phyloP scores from a whole-genome alignment of 768 basidiomycete species.

The Aureoboletus auriporus region DNA sequence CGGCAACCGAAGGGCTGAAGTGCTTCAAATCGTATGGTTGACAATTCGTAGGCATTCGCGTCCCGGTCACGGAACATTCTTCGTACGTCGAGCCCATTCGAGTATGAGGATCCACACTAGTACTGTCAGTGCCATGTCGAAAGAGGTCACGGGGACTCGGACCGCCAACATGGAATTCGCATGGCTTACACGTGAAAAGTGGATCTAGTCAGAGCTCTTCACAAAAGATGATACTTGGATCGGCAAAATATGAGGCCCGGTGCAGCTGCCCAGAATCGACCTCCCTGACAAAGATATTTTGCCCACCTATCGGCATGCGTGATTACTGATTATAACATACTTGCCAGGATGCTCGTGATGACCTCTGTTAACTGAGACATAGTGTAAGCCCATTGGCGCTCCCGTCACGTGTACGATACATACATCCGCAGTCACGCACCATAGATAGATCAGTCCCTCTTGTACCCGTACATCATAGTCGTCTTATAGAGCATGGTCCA shows the following conservation, averaged over 20 bases:
- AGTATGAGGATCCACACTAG: neutral
- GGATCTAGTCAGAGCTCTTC: neutral
- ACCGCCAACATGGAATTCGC: slow-evolving; percentile 15
- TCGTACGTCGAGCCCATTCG: slow-evolving; percentile 8
- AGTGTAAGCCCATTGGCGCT: no score
- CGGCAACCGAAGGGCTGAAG: neutral
- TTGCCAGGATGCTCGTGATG: slow-evolving; percentile 2
- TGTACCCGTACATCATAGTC: no score
- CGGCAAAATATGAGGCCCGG: slow-evolving; percentile 2
- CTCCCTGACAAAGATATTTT: slow-evolving; percentile 5
- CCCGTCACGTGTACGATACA: no score
- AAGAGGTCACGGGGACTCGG: neutral
- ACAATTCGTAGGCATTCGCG: neutral
- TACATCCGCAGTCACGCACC: no score
- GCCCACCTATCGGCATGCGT: neutral
- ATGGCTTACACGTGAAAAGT: neutral
- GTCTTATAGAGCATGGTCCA: no score
- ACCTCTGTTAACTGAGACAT: no score
- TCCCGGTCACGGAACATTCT: slow-evolving; percentile 7
- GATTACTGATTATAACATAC: neutral
- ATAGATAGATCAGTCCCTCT: no score
- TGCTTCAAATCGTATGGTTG: neutral
- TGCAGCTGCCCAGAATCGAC: neutral
- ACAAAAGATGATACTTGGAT: neutral
- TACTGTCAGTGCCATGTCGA: no score